Percentiles rank a stretch among this genome's conserved stretches.
These are phyloP conservation scores for Diaporthe longicolla DNA, from an alignment of 2,329 filamentous ascomycete genomes.

Conservation along the genomic window DNA sequence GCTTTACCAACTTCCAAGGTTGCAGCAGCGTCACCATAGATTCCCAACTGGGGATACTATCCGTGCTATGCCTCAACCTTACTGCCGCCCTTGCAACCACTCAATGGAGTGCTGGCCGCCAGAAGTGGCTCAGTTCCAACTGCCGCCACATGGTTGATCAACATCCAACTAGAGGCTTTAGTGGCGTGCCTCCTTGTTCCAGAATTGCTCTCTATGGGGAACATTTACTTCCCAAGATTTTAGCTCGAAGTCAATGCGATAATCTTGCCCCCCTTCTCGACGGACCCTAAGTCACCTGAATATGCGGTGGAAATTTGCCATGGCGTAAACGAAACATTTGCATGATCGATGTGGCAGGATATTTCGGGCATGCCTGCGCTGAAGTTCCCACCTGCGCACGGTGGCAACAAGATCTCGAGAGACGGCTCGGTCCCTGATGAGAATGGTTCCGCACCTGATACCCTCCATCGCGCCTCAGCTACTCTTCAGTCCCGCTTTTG, in stretches of 20 bases:
- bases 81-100: not conserved
- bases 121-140: not conserved
- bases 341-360: not conserved
- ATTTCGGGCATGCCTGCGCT: not conserved
- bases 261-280: not conserved
- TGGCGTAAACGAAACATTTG: not conserved
- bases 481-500: not conserved
- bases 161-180: not conserved
- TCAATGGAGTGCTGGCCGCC: not conserved
- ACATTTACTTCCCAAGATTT: not conserved
- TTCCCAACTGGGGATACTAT: not conserved
- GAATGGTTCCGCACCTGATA: not conserved
- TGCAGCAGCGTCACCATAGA: not conserved
- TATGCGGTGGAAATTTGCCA: not conserved
- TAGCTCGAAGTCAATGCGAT: not conserved
- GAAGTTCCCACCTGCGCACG: not conserved
- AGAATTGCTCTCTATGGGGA: not conserved
- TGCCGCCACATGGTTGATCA: not conserved
- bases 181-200: not conserved
- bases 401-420: not conserved
- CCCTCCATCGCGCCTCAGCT: not conserved
- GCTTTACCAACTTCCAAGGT: not conserved
- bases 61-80: not conserved
- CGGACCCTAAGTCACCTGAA: not conserved
- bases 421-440: not conserved